phyloP scores from a whole-genome alignment of 2,329 filamentous ascomycete species.

The Penicillium concentricum region DNA sequence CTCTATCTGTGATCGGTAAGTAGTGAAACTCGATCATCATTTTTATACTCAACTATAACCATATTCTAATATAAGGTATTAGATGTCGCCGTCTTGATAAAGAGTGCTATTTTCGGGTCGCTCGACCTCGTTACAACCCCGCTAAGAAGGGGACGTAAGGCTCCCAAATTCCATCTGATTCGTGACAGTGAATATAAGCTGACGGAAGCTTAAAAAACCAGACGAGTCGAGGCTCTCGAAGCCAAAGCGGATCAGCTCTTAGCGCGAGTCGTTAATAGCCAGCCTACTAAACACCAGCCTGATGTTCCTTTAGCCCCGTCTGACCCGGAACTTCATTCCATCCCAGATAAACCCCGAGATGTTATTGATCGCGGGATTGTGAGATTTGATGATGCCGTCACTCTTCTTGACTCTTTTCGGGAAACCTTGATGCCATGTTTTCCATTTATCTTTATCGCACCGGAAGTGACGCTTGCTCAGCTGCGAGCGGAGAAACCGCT shows the following conservation, averaged over 20 bases:
- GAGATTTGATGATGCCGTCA: not conserved
- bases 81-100: conserved; percentile 14
- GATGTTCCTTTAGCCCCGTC: not conserved
- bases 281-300: not conserved
- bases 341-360: not conserved
- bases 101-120: conserved; percentile 15
- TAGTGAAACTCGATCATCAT: not conserved
- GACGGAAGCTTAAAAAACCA: not conserved
- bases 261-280: not conserved
- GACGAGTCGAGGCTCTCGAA: conserved; percentile 3
- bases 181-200: not conserved
- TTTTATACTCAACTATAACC: not conserved
- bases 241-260: conserved; percentile 5
- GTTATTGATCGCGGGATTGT: conserved; percentile 2
- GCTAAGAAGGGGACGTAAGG: conserved; percentile 11
- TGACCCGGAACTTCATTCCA: not conserved
- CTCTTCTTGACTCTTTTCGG: not conserved
- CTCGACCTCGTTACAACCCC: conserved; percentile 11
- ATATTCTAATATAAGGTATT: not conserved
- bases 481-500: conserved; percentile 1
- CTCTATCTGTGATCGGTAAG: conserved; percentile 13
- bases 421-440: conserved; percentile 2
- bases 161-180: not conserved
- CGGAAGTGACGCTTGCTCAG: not conserved
- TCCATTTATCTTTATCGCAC: conserved; percentile 1